phyloP scores from a whole-genome alignment of 2,329 filamentous ascomycete genomes.

The Arthrobotrys iridis region DNA sequence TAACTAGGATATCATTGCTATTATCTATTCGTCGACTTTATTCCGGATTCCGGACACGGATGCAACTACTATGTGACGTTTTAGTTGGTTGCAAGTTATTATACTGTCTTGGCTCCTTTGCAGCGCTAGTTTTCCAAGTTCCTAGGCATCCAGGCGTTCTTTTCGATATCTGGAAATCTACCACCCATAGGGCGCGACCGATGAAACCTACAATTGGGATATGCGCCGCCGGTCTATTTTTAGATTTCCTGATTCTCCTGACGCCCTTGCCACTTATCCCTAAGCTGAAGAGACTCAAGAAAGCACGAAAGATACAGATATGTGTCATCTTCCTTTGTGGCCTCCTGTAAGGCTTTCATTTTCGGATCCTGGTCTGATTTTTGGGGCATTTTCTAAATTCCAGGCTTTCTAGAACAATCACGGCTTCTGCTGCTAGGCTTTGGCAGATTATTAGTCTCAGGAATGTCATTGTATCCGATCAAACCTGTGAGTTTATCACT shows the following conservation, averaged over 20 bases:
- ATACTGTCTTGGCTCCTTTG: constrained; percentile 38
- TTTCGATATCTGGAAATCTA: constrained; percentile 51
- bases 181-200: constrained; percentile 29
- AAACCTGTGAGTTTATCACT: constrained; percentile 35
- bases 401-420: constrained; percentile 30
- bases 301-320: constrained; percentile 31
- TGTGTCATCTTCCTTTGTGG: constrained; percentile 46
- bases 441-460: constrained; percentile 35
- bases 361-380: neutral
- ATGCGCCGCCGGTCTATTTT: constrained; percentile 33
- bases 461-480: constrained; percentile 39
- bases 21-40: constrained; percentile 48
- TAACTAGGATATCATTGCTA: constrained; percentile 40
- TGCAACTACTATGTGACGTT: constrained; percentile 45
- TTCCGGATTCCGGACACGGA: constrained; percentile 39
- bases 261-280: constrained; percentile 43
- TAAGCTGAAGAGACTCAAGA: constrained; percentile 33
- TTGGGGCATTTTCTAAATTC: neutral
- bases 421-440: constrained; percentile 40
- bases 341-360: constrained; percentile 25
- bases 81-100: constrained; percentile 40
- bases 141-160: constrained; percentile 40
- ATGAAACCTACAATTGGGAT: constrained; percentile 45
- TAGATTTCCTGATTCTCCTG: constrained; percentile 43
- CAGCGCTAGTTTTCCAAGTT: constrained; percentile 43